These are phyloP conservation scores for Pichia sp. DNA, from an alignment of 1,139 yeast species.

Conservation along the genomic window DNA sequence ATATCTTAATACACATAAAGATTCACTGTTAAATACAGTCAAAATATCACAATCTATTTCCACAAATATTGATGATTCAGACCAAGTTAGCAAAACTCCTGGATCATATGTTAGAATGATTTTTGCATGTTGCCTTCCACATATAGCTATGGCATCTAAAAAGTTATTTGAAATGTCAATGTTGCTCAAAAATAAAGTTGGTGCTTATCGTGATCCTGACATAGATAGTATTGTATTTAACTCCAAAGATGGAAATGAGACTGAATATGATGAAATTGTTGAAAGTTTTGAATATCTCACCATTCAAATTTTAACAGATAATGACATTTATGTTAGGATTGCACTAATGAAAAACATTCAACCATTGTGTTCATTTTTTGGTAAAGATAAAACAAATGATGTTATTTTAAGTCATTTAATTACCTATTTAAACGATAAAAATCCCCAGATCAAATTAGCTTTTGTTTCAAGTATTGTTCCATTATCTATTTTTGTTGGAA, in stretches of 20 bases:
- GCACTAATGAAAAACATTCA: slow-evolving; percentile 62
- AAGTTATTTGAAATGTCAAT: slow-evolving; percentile 62
- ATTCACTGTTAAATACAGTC: not conserved
- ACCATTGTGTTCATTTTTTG: slow-evolving; percentile 76
- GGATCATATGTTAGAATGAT: slow-evolving; percentile 49
- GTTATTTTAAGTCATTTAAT: slow-evolving; percentile 82
- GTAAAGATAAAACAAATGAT: slow-evolving; percentile 83
- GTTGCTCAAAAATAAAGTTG: slow-evolving; percentile 37
- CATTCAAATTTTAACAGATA: slow-evolving; percentile 61
- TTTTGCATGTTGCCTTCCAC: slow-evolving; percentile 69
- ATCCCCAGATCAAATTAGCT: slow-evolving; percentile 58
- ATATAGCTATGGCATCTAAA: slow-evolving; percentile 55
- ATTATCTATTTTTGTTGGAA: slow-evolving; percentile 75
- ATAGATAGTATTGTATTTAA: slow-evolving; percentile 28
- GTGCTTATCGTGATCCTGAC: slow-evolving; percentile 31
- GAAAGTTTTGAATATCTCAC: slow-evolving; percentile 60
- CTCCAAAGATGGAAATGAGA: slow-evolving; percentile 27
- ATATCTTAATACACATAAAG: slow-evolving; percentile 12
- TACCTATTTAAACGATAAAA: slow-evolving; percentile 80
- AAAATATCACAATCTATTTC: not conserved
- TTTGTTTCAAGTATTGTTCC: slow-evolving; percentile 74
- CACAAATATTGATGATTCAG: not conserved
- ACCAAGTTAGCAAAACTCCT: not conserved
- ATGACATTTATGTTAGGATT: slow-evolving; percentile 57
- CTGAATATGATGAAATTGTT: slow-evolving; percentile 25